Evolutionary conservation across 2,329 filamentous ascomycete species (phyloP), one percentile per base, ranked within the genome.

Genomic region (Microcyclospora pomicola): DNA sequence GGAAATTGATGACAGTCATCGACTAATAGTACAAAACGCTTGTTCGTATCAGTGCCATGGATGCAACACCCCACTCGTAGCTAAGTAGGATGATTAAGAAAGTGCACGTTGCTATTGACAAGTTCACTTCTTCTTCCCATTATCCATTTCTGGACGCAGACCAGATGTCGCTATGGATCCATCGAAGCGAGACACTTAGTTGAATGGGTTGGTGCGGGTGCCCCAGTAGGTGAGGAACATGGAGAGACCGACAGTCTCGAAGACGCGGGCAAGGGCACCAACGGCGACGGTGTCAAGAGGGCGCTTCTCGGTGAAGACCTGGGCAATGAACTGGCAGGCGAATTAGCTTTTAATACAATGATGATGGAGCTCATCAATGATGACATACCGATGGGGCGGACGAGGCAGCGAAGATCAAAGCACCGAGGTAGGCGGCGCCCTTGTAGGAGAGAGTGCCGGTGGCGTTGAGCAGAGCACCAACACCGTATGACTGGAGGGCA

Each of bases 201-300:
- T 77, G 64, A 94, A 92, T 43, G 85, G 85, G 70, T 86, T 88
- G 66, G 85, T 91, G 59, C 82, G 80, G 56, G 88, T 95, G 56
- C 88, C 88, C 88, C 88, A 96, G 82, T 84, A 96, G 59, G 85
- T 94, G 54, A 96, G 72, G 75, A 96, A 85, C 56, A 94, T 61
- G 46, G 82, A 86, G 42, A 96, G 75, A 47, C 88, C 91, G 42
- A 96, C 75, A 2, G 91, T 95, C 75, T 96, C 91, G 52, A 94
- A 75, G 52, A 91, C 67, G 66, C 91, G 87, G 57, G 83, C 80
- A 36, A 91, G 66, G 45, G 82, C 75, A 58, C 82, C 82, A 49
- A 95, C 80, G 51, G 84, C 85, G 50, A 96, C 77, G 45, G 83
- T 88, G 65, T 96, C 88, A 42, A 91, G 65, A 37, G 88, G 83